Evolutionary conservation across 768 basidiomycete species (phyloP).

Genomic region (Leccinellum luteum): DNA sequence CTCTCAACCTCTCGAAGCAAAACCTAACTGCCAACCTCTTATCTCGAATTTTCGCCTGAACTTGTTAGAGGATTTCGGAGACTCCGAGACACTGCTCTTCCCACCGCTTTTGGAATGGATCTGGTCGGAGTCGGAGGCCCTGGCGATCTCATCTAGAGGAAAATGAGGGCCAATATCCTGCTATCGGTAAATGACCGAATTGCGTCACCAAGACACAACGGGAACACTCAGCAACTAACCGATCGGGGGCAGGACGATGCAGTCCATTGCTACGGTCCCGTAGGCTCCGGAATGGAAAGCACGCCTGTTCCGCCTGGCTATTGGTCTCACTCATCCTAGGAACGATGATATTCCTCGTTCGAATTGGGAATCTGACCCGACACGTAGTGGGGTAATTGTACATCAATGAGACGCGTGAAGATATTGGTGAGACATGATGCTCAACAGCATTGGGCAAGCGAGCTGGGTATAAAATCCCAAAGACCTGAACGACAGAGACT

Average conservation of each 20-base stretch:
- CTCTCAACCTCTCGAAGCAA: background rate
- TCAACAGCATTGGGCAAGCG: conserved; percentile 13
- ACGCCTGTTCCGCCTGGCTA: conserved; percentile 30
- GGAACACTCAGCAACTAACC: conserved; percentile 7
- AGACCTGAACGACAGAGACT: conserved; percentile 8
- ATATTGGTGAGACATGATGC: conserved; percentile 15
- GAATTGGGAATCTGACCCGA: conserved; percentile 24
- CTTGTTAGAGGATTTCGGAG: background rate
- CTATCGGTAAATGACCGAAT: conserved; percentile 20
- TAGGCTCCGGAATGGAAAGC: conserved; percentile 29
- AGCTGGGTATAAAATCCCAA: conserved; percentile 28
- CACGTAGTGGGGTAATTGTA: conserved; percentile 19
- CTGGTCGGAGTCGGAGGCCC: conserved; percentile 13
- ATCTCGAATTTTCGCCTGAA: background rate
- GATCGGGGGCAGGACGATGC: conserved; percentile 20
- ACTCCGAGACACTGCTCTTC: background rate
- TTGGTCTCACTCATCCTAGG: conserved; percentile 15
- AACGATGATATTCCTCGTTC: conserved; percentile 15
- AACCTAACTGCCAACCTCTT: background rate
- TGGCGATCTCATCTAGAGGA: conserved; percentile 16
- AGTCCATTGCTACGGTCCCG: conserved; percentile 22
- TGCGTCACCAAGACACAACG: conserved; percentile 22
- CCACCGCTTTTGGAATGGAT: conserved; percentile 9
- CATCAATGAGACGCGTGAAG: conserved; percentile 12
- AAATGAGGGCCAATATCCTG: conserved; percentile 11